Conservation (phyloP, 1,284 basidiomycete species). For the Ceratobasidium sp. region DNA sequence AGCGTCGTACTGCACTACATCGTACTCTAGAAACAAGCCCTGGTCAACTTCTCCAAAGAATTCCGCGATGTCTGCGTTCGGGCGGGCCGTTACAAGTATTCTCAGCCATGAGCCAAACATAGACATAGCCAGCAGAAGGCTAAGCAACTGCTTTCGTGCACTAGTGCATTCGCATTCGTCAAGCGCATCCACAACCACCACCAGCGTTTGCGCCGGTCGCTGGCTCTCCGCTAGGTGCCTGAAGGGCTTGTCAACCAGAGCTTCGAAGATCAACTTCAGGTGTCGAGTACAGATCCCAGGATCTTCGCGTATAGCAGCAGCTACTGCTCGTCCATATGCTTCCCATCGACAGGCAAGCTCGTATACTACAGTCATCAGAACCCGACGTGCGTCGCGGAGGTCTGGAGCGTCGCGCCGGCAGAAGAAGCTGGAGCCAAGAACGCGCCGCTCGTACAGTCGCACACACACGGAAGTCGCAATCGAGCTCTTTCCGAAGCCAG, state of each 20-base stretch:
- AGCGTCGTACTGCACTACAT: slow-evolving; percentile 15
- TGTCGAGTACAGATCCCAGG: background rate
- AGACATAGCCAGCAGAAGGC: background rate
- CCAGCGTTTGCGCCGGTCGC: background rate
- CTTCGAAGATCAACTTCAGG: background rate
- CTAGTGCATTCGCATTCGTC: slow-evolving; percentile 40
- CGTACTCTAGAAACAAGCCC: background rate
- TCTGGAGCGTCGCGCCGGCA: slow-evolving; percentile 17
- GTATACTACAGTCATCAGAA: slow-evolving; percentile 2
- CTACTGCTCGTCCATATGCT: background rate
- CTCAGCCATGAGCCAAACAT: background rate
- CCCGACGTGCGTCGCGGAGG: background rate
- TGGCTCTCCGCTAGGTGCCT: background rate
- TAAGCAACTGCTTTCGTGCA: background rate
- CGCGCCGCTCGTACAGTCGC: background rate
- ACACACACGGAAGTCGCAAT: slow-evolving; percentile 19
- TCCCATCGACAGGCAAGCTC: background rate
- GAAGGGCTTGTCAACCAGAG: slow-evolving; percentile 3
- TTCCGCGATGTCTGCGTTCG: slow-evolving; percentile 21
- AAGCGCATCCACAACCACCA: slow-evolving; percentile 45
- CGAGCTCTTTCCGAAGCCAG: slow-evolving; percentile 24
- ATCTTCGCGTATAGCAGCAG: background rate
- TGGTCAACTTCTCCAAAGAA: background rate
- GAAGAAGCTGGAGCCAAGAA: slow-evolving; percentile 3
- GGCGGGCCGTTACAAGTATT: slow-evolving; percentile 30